Conservation (phyloP, 2,329 filamentous ascomycete genomes). For the Ascomycota sp. region DNA sequence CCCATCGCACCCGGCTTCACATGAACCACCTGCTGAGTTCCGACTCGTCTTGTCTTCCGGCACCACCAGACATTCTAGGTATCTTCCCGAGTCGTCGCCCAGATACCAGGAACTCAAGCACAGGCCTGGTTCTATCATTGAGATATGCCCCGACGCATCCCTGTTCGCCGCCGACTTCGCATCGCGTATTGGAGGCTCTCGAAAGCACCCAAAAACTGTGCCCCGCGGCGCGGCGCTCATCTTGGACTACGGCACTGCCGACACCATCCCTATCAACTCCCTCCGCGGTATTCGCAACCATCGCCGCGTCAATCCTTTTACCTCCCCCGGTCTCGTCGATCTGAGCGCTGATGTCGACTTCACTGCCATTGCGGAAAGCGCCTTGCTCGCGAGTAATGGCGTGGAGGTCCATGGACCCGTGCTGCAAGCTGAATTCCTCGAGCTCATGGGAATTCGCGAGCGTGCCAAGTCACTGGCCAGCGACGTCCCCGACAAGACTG, state of each 20-base stretch:
- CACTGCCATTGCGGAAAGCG: slow-evolving; percentile 62
- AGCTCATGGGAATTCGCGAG: slow-evolving; percentile 64
- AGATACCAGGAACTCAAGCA: slow-evolving; percentile 60
- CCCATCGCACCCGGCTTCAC: slow-evolving; percentile 20
- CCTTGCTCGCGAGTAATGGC: slow-evolving; percentile 50
- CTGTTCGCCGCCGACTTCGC: slow-evolving; percentile 70
- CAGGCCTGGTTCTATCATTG: slow-evolving; percentile 51
- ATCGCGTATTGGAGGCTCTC: slow-evolving; percentile 55
- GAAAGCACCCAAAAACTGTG: slow-evolving; percentile 28
- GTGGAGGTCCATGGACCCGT: slow-evolving; percentile 89
- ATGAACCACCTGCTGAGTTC: slow-evolving; percentile 51
- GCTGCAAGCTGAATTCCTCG: slow-evolving; percentile 63
- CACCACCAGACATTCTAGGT: slow-evolving; percentile 63
- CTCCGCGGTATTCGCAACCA: slow-evolving; percentile 75
- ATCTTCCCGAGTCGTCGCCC: slow-evolving; percentile 62
- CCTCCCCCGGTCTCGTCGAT: slow-evolving; percentile 63
- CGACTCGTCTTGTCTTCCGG: slow-evolving; percentile 58
- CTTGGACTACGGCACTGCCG: slow-evolving; percentile 74
- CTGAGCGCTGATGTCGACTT: slow-evolving; percentile 91
- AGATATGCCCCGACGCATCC: slow-evolving; percentile 75
- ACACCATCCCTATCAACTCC: slow-evolving; percentile 68
- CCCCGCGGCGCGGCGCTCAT: slow-evolving; percentile 81
- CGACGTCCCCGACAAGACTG: slow-evolving; percentile 24
- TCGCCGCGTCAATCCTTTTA: slow-evolving; percentile 57
- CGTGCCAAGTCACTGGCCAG: slow-evolving; percentile 48